Evolutionary conservation across 2,329 filamentous ascomycete genomes (phyloP).

Genomic region (Fusarium pseudocircinatum): DNA sequence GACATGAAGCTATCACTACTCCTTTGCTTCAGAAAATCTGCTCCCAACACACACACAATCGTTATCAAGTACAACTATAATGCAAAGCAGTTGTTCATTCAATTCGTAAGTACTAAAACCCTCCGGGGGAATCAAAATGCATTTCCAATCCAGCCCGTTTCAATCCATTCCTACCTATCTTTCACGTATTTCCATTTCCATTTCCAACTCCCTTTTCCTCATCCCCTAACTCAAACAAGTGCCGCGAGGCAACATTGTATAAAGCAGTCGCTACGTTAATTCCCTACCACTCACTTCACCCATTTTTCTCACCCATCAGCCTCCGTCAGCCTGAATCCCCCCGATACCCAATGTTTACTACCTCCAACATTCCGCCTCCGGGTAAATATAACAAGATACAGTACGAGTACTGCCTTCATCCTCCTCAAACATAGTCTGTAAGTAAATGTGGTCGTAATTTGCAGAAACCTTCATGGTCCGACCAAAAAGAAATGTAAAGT

Average conservation of each 20-base stretch:
- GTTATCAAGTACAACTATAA: neutral
- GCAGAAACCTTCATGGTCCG: constrained; percentile 12
- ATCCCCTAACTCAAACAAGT: constrained; percentile 47
- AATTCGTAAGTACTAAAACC: constrained; percentile 34
- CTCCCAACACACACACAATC: neutral
- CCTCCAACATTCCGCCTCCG: neutral
- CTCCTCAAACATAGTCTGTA: constrained; percentile 40
- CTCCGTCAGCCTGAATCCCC: constrained; percentile 26
- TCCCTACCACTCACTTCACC: constrained; percentile 8
- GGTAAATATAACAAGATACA: constrained; percentile 15
- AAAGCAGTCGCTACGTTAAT: constrained; percentile 40
- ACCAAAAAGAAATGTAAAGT: constrained; percentile 33
- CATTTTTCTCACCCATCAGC: constrained; percentile 27
- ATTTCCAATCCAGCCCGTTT: constrained; percentile 12
- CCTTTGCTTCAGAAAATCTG: neutral
- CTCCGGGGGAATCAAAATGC: constrained; percentile 38
- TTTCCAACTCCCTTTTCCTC: constrained; percentile 2
- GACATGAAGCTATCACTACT: constrained; percentile 21
- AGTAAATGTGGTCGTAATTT: constrained; percentile 16
- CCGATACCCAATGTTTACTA: neutral
- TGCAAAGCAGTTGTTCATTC: constrained; percentile 25
- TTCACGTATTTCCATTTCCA: neutral
- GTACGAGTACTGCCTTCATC: constrained; percentile 16
- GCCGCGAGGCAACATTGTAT: constrained; percentile 61
- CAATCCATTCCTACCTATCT: neutral